Conservation (phyloP, 2,329 filamentous ascomycete genomes). For the Calycina herbarum region DNA sequence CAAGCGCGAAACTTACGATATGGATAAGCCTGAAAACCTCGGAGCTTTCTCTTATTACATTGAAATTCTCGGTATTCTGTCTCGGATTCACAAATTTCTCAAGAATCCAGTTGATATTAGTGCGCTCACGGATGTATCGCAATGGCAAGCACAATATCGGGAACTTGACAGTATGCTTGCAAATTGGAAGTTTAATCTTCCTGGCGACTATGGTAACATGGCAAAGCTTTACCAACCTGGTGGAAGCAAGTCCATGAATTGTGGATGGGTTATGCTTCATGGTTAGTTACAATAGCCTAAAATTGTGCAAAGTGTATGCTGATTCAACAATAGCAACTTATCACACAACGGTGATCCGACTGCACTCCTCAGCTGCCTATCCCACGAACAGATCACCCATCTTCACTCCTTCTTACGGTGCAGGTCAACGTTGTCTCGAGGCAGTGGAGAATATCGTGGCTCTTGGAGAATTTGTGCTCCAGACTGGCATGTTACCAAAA, state of each 20-base stretch:
- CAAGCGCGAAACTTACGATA: conserved; percentile 56
- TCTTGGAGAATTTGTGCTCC: conserved; percentile 75
- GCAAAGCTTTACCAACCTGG: conserved; percentile 72
- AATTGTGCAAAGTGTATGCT: conserved; percentile 8
- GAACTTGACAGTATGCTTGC: conserved; percentile 79
- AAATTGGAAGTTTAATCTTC: conserved; percentile 81
- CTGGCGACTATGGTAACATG: conserved; percentile 82
- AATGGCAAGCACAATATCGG: conserved; percentile 85
- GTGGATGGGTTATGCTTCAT: conserved; percentile 88
- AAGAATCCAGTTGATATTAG: conserved; percentile 89
- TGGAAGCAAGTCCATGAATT: conserved; percentile 69
- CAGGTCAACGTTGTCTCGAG: conserved; percentile 76
- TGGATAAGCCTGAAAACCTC: conserved; percentile 75
- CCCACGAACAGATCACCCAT: conserved; percentile 85
- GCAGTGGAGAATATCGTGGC: conserved; percentile 82
- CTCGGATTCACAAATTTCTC: conserved; percentile 83
- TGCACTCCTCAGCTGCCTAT: conserved; percentile 91
- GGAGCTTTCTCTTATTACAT: conserved; percentile 89
- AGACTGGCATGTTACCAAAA: conserved; percentile 72
- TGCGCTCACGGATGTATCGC: conserved; percentile 78
- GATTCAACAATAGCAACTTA: conserved; percentile 60
- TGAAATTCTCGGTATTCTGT: conserved; percentile 83
- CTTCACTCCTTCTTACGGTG: conserved; percentile 85
- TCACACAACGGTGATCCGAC: conserved; percentile 83
- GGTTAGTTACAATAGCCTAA: conserved; percentile 23